Evolutionary conservation across 2,329 filamentous ascomycete species (phyloP), one percentile per base, ranked within the genome.

Genomic region (Cordyceps cicadae): DNA sequence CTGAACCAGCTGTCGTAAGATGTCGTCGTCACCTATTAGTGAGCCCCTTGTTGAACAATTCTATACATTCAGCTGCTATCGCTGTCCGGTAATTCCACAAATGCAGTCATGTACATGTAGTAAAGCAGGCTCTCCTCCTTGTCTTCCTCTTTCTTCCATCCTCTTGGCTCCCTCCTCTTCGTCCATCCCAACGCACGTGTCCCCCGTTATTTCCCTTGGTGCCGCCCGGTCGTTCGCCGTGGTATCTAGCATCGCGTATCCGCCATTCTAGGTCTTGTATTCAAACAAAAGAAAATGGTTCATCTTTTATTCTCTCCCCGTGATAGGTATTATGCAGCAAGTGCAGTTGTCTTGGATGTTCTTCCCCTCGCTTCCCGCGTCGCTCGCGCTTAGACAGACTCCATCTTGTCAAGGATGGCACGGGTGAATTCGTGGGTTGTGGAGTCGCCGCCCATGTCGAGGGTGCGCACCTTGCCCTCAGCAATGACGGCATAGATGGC

Each of bases 351-450:
- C 8, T 50, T 5, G 19, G 5, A 2, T 39, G 5, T 26, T 49
- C 26, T n/a, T 24, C 41, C 46, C 41, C 21, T 41, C 52, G 34
- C 19, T 46, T 8, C 43, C 39, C 41, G 6, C 29, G 19, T 54
- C 46, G 17, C 49, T 19, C 21, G 17, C 39, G 39, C 74, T 83
- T 84, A 88, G 74, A 87, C 70, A 68, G 80, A 78, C 82, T 97
- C 93, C 92, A 99, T 96, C 84, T 94, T 90, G 81, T 92, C 86
- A 72, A 99, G 83, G 72, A 99, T 89, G 70, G 94, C 92, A 70
- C 88, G 84, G 70, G 94, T 97, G 81, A 97, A 99, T 76, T 97
- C 87, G 78, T 97, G 87, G 65, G 93, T 99, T 70, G 89, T 91
- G 72, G 86, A 86, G 67, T 87, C 80, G 74, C 94, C 94, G 73